Evolutionary conservation across 1,284 basidiomycete species (phyloP), one percentile per base, ranked within the genome.

Genomic region (Omphalotus olearius): DNA sequence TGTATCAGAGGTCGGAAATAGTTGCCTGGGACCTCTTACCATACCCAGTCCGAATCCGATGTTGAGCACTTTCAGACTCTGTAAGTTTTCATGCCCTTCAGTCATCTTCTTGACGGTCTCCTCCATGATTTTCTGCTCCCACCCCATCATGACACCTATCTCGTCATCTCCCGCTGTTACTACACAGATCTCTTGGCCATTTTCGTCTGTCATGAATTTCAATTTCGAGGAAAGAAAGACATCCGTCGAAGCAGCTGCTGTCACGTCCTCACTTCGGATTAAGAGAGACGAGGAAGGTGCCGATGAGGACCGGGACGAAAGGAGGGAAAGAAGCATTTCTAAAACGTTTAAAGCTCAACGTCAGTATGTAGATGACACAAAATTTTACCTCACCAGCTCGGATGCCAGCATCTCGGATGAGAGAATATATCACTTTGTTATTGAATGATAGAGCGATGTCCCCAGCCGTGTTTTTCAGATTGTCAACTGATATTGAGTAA

Each of bases 11-110:
- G 14, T 45, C n/a, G 4, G 30, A 33, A 2, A 33, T 33, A 33
- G 4, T 33, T 33, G 13, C 9, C 30, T 13, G 30, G 30, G 7
- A 3, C 2, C 7, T 74, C 89, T 60, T 58, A 94, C 93, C 53
- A 98, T 95, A 11, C 96, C 96, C 9, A 99, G 75, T 10, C 96
- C 96, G 63, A 96, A 98, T 4, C 97, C 96, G 30, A 98, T 75
- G 62, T 98, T 99, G 49, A 99, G 72, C 0, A 98, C 73, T 43
- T 78, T 83, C 45, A 94, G 73, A 4, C 79, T 78, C 13, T 68
- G 59, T 1, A 69, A 62, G 41, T 76, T 73, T 25, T 76, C 71
- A 58, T 87, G 80, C 45, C 64, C 72, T 25, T 64, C 61, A 55
- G 81, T 85, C 58, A 94, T 74, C 52, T 70, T 69, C 48, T 75